Base-by-base conservation (phyloP, 2,329 filamentous ascomycete species). In the Fusarium bactridioides region DNA sequence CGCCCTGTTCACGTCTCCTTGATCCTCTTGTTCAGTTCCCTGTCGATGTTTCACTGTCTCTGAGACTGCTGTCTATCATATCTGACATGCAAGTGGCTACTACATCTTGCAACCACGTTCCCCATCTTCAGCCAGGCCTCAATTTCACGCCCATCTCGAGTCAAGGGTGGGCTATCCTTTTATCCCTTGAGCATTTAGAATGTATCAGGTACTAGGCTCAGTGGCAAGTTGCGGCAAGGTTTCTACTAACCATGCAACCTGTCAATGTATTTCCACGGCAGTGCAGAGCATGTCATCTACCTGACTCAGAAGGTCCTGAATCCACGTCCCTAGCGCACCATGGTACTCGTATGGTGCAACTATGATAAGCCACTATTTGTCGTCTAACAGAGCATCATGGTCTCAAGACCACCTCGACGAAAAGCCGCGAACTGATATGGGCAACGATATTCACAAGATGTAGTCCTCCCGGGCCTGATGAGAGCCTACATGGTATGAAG, bases 221-320 rank as follows among this genome's bases (percentile, higher is more conserved):
- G 50, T 54, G 19, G 33, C 51, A 45, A 25, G 44, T 33, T 60
- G 57, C 21, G 41, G 37, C 47, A 57, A 15, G 41, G 40, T 38
- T 55, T 66, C 29, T 48, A 45, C 53, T 35, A 69, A 56, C 51
- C 58, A 55, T 31, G 54, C 64, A 48, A 37, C 45, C 62, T 70
- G 55, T 45, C 57, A 44, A 55, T 53, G 62, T 56, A 72, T 66
- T 66, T 50, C 43, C n/a, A 51, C 48, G 29, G 29, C 48, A 35
- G 48, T 67, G 47, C 56, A 75, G 57, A 63, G 62, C 60, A 50
- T 47, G 29, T 48, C 51, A 58, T 64, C 38, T 37, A 44, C 56
- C 68, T 75, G 73, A 75, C 73, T 75, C 73, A 60, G 59, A 62
- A 72, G 25, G 43, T 48, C 29, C 61, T 47, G 54, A 64, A 62